Percentiles rank a stretch among this genome's conserved stretches.
Conservation (phyloP, 306 rosid genomes). For the Senna siamea region DNA sequence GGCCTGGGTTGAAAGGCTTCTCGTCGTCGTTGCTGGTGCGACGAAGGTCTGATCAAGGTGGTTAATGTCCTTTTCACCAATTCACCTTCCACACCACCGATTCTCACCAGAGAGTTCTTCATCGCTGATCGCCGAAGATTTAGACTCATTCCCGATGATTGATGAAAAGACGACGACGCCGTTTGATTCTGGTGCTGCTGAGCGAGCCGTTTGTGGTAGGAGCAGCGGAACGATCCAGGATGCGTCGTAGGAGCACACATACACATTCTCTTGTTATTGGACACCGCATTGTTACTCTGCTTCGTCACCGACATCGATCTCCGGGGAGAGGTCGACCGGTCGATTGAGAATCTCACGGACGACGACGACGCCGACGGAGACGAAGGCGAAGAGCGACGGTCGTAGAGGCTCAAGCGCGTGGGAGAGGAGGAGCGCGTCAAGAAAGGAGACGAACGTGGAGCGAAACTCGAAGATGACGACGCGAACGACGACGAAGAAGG, state of each 20-base stretch:
- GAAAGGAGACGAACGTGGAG: slow-evolving; percentile 39
- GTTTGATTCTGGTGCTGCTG: slow-evolving; percentile 30
- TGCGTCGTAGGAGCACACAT: slow-evolving; percentile 74
- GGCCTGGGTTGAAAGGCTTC: slow-evolving; percentile 57
- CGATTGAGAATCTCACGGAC: slow-evolving; percentile 41
- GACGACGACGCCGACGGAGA: slow-evolving; percentile 13
- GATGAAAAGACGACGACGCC: slow-evolving; percentile 39
- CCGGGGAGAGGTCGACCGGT: slow-evolving; percentile 47
- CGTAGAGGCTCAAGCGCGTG: slow-evolving; percentile 23
- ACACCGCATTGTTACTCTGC: slow-evolving; percentile 34
- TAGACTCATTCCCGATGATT: slow-evolving; percentile 35
- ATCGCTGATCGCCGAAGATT: slow-evolving; percentile 65
- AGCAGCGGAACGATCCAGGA: slow-evolving; percentile 76
- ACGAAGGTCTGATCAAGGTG: slow-evolving; percentile 54
- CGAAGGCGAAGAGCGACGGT: not conserved
- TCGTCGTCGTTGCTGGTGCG: slow-evolving; percentile 63
- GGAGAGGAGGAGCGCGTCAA: slow-evolving; percentile 43
- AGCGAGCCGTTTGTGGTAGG: slow-evolving; percentile 56
- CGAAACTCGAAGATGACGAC: slow-evolving; percentile 51
- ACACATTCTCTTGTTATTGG: slow-evolving; percentile 50
- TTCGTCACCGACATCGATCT: slow-evolving; percentile 48
- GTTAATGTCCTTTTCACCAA: slow-evolving; percentile 53
- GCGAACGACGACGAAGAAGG: slow-evolving; percentile 53
- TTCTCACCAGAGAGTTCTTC: slow-evolving; percentile 69
- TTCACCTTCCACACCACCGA: slow-evolving; percentile 69